Evolutionary conservation across 495 filamentous ascomycete genomes (phyloP), one percentile per base, ranked within the genome.

Genomic region (Amorphotheca resinae): DNA sequence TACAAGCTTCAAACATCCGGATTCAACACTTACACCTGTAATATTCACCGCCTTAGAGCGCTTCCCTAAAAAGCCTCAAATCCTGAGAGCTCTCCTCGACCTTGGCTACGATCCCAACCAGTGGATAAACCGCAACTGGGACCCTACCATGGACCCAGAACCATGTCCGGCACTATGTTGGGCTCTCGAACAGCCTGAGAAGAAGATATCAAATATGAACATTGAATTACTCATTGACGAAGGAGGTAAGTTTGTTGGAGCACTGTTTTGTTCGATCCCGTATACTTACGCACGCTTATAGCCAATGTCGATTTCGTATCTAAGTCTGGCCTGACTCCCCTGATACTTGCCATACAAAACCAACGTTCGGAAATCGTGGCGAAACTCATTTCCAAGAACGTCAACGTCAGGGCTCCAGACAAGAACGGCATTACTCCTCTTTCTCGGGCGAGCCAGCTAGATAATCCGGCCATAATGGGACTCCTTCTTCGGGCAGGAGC

Each of bases 401-500:
- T 22, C 6, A 42, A 53, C 33, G 16, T 53, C 20, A 38, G 49
- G 42, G 6, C 38, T 3, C 7, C 45, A 1, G 31, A 53, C 28
- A n/a, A 33, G 2, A 14, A 45, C 12, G 31, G 35, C 25, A 25
- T 44, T 8, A 35, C 50, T 3, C 41, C 50, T 9, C 22, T 53
- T 9, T 34, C 9, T 23, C 25, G 44, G 21, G 50, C 50, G 26
- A 45, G 20, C 15, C 22, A 45, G 25, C 38, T 21, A 12, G 26
- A 31, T 20, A 45, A 53, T 28, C 22, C 45, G 2, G 14, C 30
- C 37, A 53, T 28, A n/a, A 53, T 53, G 45, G 12, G 44, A 42
- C 33, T 33, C 20, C 38, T 53, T 12, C 32, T 53, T 6, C 16
- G 28, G 16, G 37, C 46, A 11, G n/a, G n/a, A 6, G 34, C 38